Base-by-base conservation (phyloP, 2,329 filamentous ascomycete species). In the Ceratocystis lukuohia region DNA sequence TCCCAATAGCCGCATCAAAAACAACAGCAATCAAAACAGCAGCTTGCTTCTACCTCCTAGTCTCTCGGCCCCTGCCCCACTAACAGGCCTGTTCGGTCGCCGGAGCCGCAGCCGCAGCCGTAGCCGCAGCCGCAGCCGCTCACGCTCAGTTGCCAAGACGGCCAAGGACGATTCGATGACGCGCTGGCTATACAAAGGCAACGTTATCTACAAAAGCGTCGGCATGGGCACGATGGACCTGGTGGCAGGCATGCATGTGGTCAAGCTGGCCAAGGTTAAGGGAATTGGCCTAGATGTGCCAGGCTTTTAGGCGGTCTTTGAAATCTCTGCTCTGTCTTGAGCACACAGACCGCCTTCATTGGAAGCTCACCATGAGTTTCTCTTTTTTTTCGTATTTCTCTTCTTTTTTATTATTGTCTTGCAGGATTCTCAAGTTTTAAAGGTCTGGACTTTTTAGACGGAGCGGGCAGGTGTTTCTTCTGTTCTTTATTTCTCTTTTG, bases 151-250 rank as follows among this genome's bases (percentile, higher is more conserved):
- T 57, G 44, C 59, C 62, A 77, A 79, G 71, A 74, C 77, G 67
- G 75, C 77, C 68, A 77, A 76, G 67, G 79, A 83, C 63, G 77
- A 83, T 64, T 76, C 79, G 10, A 74, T 86, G 65, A 76, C 77
- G 33, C 75, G 77, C 22, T 87, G 84, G 84, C 72, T 87, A 66
- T 76, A 80, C 66, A 77, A 78, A 2, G 85, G 85, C 0, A 88
- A 85, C 67, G 84, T 88, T 22, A 80, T 88, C 6, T 88, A 87
- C 72, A 88, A 88, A 77, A 84, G 82, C 68, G 85, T 88, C 0
- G 85, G 85, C 0, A 73, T 88, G 61, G 85, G 84, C 0, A 72
- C 87, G 63, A 87, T 88, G 84, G 85, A 88, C 70, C 73, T 88
- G 25, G 80, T 83, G 1, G 81, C 87, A 1, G 85, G 84, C 15